phyloP scores from a whole-genome alignment of 2,329 filamentous ascomycete genomes.

The Penicillium freii region DNA sequence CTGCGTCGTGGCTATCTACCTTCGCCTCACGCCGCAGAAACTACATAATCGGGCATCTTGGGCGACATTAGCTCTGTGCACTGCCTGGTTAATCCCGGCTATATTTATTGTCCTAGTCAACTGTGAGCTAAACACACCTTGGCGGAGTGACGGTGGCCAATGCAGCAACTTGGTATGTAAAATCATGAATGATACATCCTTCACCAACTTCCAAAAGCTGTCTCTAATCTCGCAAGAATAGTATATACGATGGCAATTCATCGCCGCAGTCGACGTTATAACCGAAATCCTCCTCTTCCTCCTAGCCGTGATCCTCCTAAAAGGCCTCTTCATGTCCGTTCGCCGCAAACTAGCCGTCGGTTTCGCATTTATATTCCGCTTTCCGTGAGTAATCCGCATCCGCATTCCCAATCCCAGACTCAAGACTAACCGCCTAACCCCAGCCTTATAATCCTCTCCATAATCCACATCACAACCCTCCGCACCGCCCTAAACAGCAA shows the following conservation, averaged over 20 bases:
- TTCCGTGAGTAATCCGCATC: conserved; percentile 33
- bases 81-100: conserved; percentile 41
- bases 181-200: not conserved
- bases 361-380: conserved; percentile 36
- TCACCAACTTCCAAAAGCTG: not conserved
- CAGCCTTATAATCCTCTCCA: conserved; percentile 38
- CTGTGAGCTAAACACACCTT: conserved; percentile 42
- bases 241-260: conserved; percentile 36
- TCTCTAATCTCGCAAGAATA: conserved; percentile 8
- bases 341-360: conserved; percentile 34
- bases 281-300: conserved; percentile 36
- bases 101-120: conserved; percentile 43
- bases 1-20: conserved; percentile 44
- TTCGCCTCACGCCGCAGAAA: conserved; percentile 47
- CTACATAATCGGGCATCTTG: conserved; percentile 40
- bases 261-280: conserved; percentile 36
- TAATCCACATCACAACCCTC: conserved; percentile 38
- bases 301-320: conserved; percentile 31
- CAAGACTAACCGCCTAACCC: conserved; percentile 1
- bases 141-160: conserved; percentile 29
- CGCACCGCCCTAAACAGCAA: conserved; percentile 28
- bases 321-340: conserved; percentile 34
- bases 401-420: not conserved
- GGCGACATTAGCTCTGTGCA: conserved; percentile 37
- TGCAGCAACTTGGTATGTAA: conserved; percentile 28